Evolutionary conservation across 1,284 basidiomycete genomes (phyloP).

Genomic region (Cryptococcus sp.): DNA sequence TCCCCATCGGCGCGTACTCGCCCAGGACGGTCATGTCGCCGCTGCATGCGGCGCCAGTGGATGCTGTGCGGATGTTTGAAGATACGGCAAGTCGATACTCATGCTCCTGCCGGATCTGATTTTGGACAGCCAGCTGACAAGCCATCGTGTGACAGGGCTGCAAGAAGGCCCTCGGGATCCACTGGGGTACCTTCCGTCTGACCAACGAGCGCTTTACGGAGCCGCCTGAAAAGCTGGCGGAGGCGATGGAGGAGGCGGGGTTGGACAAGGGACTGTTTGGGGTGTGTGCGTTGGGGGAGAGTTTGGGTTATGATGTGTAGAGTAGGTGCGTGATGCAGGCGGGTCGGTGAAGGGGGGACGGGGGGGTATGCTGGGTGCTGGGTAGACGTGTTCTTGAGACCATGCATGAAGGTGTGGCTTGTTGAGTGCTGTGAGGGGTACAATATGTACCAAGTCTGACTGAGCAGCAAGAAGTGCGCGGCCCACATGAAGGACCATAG

Average conservation of each 20-base stretch:
- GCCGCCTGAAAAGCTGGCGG: constrained; percentile 57
- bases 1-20: constrained; percentile 66
- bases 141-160: constrained; percentile 38
- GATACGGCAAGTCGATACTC: constrained; percentile 53
- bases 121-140: neutral
- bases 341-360: neutral
- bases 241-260: constrained; percentile 56
- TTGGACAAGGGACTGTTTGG: constrained; percentile 57
- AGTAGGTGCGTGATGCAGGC: neutral
- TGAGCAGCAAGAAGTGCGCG: no score
- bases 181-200: constrained; percentile 59
- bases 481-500: no score
- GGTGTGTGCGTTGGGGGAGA: constrained; percentile 60
- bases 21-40: constrained; percentile 60
- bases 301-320: constrained; percentile 18
- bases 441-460: no score
- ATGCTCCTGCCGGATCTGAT: neutral
- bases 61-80: constrained; percentile 63
- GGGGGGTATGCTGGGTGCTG: neutral
- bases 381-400: neutral
- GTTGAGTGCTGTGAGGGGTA: no score
- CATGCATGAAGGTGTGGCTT: neutral
- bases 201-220: constrained; percentile 58
- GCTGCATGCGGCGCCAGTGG: constrained; percentile 59
- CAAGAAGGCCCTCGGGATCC: constrained; percentile 63